Percentiles rank a stretch among this genome's conserved stretches.
These are phyloP conservation scores for Solanum pinnatisectum DNA, from an alignment of 257 asterid genomes.

Conservation along the genomic window DNA sequence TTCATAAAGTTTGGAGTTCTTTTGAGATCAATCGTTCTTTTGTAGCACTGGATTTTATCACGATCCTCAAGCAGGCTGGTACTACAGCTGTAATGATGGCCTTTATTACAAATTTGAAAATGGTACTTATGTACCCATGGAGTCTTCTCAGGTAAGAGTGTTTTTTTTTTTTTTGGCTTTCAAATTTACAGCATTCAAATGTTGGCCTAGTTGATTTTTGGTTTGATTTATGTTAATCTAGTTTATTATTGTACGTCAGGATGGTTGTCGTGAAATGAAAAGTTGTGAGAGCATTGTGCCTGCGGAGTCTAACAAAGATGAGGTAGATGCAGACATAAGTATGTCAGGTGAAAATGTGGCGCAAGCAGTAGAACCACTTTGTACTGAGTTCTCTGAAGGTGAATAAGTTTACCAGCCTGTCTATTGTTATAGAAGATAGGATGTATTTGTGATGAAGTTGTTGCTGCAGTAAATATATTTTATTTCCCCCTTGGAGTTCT, in stretches of 20 bases:
- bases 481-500: not conserved
- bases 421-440: not conserved
- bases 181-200: not conserved
- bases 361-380: conserved; percentile 18
- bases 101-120: conserved; percentile 77
- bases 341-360: conserved; percentile 6
- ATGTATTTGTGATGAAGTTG: not conserved
- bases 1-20: not conserved
- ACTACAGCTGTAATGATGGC: conserved; percentile 75
- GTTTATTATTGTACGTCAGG: conserved; percentile 2
- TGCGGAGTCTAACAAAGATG: not conserved
- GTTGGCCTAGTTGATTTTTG: not conserved
- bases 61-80: conserved; percentile 83
- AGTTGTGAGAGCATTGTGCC: conserved; percentile 1
- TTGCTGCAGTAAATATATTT: not conserved
- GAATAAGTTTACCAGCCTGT: conserved; percentile 7
- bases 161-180: not conserved
- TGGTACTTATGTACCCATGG: conserved; percentile 70
- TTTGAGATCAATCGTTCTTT: not conserved
- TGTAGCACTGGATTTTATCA: conserved; percentile 84
- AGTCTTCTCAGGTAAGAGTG: conserved; percentile 33
- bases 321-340: not conserved
- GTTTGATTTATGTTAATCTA: not conserved
- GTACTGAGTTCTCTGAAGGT: conserved; percentile 32
- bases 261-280: not conserved